phyloP scores from a whole-genome alignment of 2,329 filamentous ascomycete genomes.

The Penicillium olsonii region DNA sequence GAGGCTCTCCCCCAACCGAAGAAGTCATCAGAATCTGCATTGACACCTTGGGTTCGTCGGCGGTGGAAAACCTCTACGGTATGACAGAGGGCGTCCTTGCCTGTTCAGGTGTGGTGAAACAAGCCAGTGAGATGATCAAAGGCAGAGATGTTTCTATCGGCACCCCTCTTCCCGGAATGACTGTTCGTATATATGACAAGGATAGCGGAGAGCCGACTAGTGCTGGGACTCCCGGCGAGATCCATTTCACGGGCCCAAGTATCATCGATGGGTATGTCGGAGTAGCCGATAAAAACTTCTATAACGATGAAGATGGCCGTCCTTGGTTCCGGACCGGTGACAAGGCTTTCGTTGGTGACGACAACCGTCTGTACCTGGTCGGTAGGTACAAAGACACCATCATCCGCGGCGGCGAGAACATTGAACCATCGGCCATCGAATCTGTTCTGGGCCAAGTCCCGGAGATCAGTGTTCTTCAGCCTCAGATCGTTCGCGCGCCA shows the following conservation, averaged over 20 bases:
- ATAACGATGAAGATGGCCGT: constrained; percentile 10
- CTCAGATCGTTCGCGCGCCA: constrained; percentile 9
- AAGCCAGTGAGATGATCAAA: constrained; percentile 1
- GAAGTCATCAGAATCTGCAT: constrained; percentile 15
- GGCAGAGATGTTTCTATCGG: constrained; percentile 4
- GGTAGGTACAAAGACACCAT: constrained; percentile 22
- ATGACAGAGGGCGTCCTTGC: constrained; percentile 16
- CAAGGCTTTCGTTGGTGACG: constrained; percentile 14
- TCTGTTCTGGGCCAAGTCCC: constrained; percentile 9
- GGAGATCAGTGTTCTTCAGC: constrained; percentile 9
- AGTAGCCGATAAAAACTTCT: constrained; percentile 12
- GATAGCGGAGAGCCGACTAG: not conserved
- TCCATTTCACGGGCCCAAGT: constrained; percentile 9
- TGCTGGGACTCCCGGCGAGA: constrained; percentile 4
- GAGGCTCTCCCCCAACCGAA: constrained; percentile 13
- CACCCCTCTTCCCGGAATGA: not conserved
- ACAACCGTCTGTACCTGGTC: constrained; percentile 17
- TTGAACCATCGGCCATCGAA: constrained; percentile 19
- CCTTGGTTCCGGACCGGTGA: constrained; percentile 20
- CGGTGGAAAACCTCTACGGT: constrained; percentile 17
- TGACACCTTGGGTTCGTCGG: constrained; percentile 8
- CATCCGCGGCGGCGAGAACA: constrained; percentile 22
- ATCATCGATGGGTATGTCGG: constrained; percentile 13
- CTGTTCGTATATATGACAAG: constrained; percentile 5
- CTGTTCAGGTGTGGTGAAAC: not conserved